Evolutionary conservation across 768 basidiomycete species (phyloP).

Genomic region (Udeniomyces megalosporus): DNA sequence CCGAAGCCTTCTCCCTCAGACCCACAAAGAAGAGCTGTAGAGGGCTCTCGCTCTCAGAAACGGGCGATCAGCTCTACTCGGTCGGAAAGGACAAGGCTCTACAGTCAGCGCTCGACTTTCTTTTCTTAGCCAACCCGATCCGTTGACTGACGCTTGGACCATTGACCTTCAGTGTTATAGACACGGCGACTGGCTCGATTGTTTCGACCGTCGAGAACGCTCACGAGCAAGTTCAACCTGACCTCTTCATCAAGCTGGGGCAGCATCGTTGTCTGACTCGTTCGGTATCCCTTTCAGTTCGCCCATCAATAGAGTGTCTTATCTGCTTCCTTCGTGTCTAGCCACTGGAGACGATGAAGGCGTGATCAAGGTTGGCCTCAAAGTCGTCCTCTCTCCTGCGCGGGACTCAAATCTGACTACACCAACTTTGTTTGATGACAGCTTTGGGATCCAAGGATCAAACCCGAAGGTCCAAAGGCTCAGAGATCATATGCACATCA

Average conservation of each 20-base stretch:
- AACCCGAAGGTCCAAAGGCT: conserved; percentile 36
- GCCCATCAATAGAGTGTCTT: conserved; percentile 71
- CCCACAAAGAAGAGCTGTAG: conserved; percentile 76
- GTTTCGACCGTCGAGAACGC: conserved; percentile 38
- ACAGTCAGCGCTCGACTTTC: conserved; percentile 40
- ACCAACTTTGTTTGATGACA: too few relatives aligned
- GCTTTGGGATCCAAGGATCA: conserved; percentile 71
- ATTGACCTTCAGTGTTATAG: conserved; percentile 40
- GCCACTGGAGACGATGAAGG: conserved; percentile 89
- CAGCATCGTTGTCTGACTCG: not conserved
- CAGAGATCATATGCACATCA: conserved; percentile 64
- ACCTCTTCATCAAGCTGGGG: not conserved
- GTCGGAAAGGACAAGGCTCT: conserved; percentile 68
- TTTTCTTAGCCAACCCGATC: not conserved
- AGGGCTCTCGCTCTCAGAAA: conserved; percentile 47
- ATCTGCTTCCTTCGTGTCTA: conserved; percentile 51
- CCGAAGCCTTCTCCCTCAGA: conserved; percentile 44
- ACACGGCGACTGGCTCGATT: conserved; percentile 43
- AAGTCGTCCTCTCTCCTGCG: not conserved
- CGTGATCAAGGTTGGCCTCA: conserved; percentile 56
- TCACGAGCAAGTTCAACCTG: conserved; percentile 46
- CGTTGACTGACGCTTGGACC: too few relatives aligned
- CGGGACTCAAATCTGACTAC: not conserved
- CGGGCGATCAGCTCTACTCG: conserved; percentile 54
- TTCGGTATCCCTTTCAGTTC: conserved; percentile 34